These are phyloP conservation scores for Pythium dissimile DNA, from an alignment of 352 stramenopile species.

Conservation along the genomic window DNA sequence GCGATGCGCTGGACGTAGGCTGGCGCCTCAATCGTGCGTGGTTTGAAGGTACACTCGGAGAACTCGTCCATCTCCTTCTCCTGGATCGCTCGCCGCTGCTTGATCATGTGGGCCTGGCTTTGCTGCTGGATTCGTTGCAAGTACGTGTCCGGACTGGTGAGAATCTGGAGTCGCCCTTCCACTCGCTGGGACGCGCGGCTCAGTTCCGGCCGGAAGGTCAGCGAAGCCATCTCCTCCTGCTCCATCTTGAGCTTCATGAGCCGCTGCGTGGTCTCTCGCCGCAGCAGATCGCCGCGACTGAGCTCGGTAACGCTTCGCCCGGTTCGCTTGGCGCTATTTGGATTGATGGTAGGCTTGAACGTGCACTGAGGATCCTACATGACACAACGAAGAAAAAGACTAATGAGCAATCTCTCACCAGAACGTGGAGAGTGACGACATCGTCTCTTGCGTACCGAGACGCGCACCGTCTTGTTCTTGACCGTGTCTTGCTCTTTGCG, in stretches of 20 bases:
- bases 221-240: slow-evolving; percentile 76
- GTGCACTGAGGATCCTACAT: slow-evolving; percentile 76
- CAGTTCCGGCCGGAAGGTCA: slow-evolving; percentile 79
- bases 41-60: slow-evolving; percentile 82
- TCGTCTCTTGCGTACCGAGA: slow-evolving; percentile 30
- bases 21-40: slow-evolving; percentile 75
- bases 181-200: slow-evolving; percentile 61
- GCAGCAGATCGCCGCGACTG: slow-evolving; percentile 70
- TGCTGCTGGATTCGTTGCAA: slow-evolving; percentile 80
- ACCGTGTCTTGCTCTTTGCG: slow-evolving; percentile 77
- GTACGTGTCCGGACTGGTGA: slow-evolving; percentile 77
- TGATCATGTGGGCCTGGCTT: slow-evolving; percentile 63
- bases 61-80: slow-evolving; percentile 84
- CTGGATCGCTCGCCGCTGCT: slow-evolving; percentile 67
- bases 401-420: too few species aligned
- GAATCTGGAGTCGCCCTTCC: slow-evolving; percentile 77
- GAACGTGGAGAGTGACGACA: background rate
- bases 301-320: slow-evolving; percentile 74
- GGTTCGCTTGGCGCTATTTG: slow-evolving; percentile 56
- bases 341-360: slow-evolving; percentile 82
- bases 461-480: slow-evolving; percentile 69
- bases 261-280: slow-evolving; percentile 69
- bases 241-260: slow-evolving; percentile 88
- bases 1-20: slow-evolving; percentile 85
- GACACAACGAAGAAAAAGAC: too few species aligned